A percentile compares a stretch with the other conserved stretches of the same genome.
Evolutionary conservation across 768 basidiomycete genomes (phyloP).

Genomic region (Neoboletus magnificus): DNA sequence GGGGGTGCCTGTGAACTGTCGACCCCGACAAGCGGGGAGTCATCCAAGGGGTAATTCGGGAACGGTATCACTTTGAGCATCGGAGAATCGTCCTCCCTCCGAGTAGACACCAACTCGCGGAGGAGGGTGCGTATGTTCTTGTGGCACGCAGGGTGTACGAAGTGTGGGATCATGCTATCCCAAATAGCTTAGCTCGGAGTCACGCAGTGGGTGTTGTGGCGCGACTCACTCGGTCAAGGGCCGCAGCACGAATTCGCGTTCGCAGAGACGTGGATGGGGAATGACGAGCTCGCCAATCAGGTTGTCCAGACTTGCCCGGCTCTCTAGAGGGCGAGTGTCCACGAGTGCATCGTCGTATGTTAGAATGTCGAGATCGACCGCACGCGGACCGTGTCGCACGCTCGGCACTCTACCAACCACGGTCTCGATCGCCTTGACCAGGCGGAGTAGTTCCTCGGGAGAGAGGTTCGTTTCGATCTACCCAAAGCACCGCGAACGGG

Average conservation of each 20-base stretch:
- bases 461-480: slow-evolving; percentile 72
- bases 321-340: slow-evolving; percentile 49
- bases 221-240: slow-evolving; percentile 76
- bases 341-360: slow-evolving; percentile 56
- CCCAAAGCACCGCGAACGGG: not conserved
- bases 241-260: slow-evolving; percentile 89
- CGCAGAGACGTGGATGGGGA: slow-evolving; percentile 77
- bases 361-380: slow-evolving; percentile 81
- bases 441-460: slow-evolving; percentile 54
- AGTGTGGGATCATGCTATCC: slow-evolving; percentile 74
- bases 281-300: slow-evolving; percentile 69
- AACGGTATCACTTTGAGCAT: slow-evolving; percentile 79
- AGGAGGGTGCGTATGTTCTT: slow-evolving; percentile 49
- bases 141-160: slow-evolving; percentile 58
- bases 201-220: not conserved
- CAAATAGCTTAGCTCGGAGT: not conserved
- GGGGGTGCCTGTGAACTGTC: slow-evolving; percentile 13
- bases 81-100: slow-evolving; percentile 35
- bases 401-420: slow-evolving; percentile 77
- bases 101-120: slow-evolving; percentile 33
- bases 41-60: slow-evolving; percentile 47
- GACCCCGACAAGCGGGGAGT: slow-evolving; percentile 4
- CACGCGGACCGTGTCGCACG: slow-evolving; percentile 82
- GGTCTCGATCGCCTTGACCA: slow-evolving; percentile 72
- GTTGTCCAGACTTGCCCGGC: slow-evolving; percentile 49